Evolutionary conservation across 2,329 filamentous ascomycete genomes (phyloP).

Genomic region (Nannizzia gypsea): DNA sequence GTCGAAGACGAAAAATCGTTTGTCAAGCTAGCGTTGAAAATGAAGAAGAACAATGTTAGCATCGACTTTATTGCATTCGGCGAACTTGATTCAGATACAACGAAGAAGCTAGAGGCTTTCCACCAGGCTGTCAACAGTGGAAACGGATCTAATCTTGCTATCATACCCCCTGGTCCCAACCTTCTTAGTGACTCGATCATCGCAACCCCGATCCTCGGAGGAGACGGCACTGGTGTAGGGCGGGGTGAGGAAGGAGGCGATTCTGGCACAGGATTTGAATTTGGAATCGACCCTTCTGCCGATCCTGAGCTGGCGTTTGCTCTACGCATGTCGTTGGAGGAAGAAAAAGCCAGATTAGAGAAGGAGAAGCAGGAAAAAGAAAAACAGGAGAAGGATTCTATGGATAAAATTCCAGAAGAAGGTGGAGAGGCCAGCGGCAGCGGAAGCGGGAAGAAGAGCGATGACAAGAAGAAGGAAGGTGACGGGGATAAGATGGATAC

Average conservation of each 20-base stretch:
- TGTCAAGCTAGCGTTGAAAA: constrained; percentile 83
- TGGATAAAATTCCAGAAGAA: constrained; percentile 76
- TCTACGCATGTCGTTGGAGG: constrained; percentile 93
- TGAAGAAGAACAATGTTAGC: constrained; percentile 94
- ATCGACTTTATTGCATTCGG: constrained; percentile 95
- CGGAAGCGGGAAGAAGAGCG: constrained; percentile 39
- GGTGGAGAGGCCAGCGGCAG: constrained; percentile 54
- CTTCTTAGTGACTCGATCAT: constrained; percentile 87
- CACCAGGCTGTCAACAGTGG: constrained; percentile 84
- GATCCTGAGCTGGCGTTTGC: constrained; percentile 92
- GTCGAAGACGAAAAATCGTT: constrained; percentile 81
- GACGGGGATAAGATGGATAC: constrained; percentile 81
- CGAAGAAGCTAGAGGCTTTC: constrained; percentile 83
- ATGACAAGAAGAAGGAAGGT: constrained; percentile 41
- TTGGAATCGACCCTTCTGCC: constrained; percentile 78
- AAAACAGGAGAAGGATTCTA: constrained; percentile 56
- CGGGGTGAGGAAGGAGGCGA: constrained; percentile 41
- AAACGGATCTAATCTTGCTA: constrained; percentile 81
- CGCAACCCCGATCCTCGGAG: constrained; percentile 76
- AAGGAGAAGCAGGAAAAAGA: constrained; percentile 69
- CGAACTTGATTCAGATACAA: constrained; percentile 78
- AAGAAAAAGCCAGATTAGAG: constrained; percentile 89
- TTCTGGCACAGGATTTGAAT: constrained; percentile 59
- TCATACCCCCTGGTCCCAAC: constrained; percentile 81
- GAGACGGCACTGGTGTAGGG: constrained; percentile 54